phyloP scores from a whole-genome alignment of 2,329 filamentous ascomycete species.

The Cladophialophora chaetospira region DNA sequence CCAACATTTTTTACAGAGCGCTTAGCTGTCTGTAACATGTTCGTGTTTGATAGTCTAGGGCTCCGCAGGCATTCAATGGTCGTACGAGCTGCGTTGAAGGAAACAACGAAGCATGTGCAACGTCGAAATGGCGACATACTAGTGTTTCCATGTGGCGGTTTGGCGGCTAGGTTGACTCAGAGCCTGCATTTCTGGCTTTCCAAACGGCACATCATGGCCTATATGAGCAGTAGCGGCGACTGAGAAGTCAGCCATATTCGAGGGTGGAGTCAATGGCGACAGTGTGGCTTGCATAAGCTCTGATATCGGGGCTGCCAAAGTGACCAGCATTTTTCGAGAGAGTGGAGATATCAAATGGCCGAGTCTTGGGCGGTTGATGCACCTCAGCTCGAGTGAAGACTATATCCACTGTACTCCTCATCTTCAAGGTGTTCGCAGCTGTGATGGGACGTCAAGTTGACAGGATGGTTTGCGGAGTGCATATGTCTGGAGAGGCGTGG shows the following conservation, averaged over 20 bases:
- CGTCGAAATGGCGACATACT: not conserved
- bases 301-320: not conserved
- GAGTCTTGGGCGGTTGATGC: not conserved
- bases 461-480: conserved; percentile 17
- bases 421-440: not conserved
- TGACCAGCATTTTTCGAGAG: not conserved
- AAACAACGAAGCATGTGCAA: conserved; percentile 15
- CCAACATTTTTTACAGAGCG: conserved; percentile 16
- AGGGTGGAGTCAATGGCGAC: conserved; percentile 8
- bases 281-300: conserved; percentile 21
- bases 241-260: not conserved
- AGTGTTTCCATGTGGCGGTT: not conserved
- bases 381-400: not conserved
- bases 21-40: conserved; percentile 9
- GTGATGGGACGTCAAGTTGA: not conserved
- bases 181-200: not conserved
- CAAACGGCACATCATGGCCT: not conserved
- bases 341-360: conserved; percentile 10
- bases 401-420: not conserved
- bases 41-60: conserved; percentile 2
- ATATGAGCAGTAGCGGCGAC: conserved; percentile 2
- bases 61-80: not conserved
- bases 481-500: not conserved
- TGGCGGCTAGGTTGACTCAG: not conserved
- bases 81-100: not conserved